Evolutionary conservation across 2,329 filamentous ascomycete genomes (phyloP), one percentile per base, ranked within the genome.

Genomic region (Aspergillus pseudonomiae): DNA sequence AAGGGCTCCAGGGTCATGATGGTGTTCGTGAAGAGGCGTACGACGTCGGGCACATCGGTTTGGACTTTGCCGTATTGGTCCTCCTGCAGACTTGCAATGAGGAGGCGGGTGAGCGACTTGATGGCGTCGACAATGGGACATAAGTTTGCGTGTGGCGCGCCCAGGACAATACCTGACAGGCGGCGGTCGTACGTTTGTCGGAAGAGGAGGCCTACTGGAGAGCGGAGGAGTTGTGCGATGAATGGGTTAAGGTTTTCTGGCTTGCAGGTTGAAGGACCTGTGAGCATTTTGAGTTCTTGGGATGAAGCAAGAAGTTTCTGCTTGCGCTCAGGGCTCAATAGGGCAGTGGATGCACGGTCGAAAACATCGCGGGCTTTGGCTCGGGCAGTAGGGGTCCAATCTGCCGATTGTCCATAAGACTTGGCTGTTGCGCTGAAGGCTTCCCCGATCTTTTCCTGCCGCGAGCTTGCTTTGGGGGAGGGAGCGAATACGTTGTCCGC

Each of bases 31-130:
- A 96, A 86, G 1, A 88, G 87, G 54, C 90, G 86, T 57, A 97
- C 87, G 62, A 96, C 89, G 56, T 80, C 80, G 1, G 91, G 87
- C 2, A 98, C 88, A 67, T 95, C 91, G 50, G 88, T 84, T 68
- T 96, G 90, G n/a, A 96, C 94, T 69, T 92, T 91, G 16, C 94
- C 94, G 73, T 89, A 95, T 54, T 85, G 85, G 75, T 98, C 94
- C 77, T 98, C 94, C 4, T 82, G 81, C 60, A 97, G 79, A 76
- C 91, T 94, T 65, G 86, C 86, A 4, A 92, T 85, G 0, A 91
- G 86, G 32, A 98, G 83, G 57, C 85, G 84, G 14, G 87, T 88
- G 45, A 95, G 80, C 0, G 90, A 86, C 63, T 88, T 87, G n/a
- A 89, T 83, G 1, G 92, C 90, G 73, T 94, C 88, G 57, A 91